These are phyloP conservation scores for Pseudonectria buxi DNA, from an alignment of 2,329 filamentous ascomycete species.

Conservation along the genomic window DNA sequence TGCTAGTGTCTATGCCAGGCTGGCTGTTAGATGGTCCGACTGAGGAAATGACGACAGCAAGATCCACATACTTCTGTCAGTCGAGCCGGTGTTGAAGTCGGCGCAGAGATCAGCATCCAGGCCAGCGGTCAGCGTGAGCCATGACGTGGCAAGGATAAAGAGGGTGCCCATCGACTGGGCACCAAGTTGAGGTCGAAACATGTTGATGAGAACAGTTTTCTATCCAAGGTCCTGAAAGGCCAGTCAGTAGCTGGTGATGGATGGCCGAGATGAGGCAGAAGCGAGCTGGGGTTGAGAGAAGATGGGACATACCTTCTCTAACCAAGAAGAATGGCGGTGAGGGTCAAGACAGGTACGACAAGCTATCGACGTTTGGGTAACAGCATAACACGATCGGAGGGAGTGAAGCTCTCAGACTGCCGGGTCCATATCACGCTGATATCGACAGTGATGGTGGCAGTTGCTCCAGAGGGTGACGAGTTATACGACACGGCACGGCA, in stretches of 20 bases:
- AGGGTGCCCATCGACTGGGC: constrained; percentile 13
- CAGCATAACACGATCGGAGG: constrained; percentile 15
- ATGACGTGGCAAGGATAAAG: constrained; percentile 19
- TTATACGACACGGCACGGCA: too few relatives aligned
- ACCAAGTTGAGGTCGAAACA: constrained; percentile 16
- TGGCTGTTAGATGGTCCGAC: background rate
- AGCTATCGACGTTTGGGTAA: constrained; percentile 17
- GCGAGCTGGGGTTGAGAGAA: constrained; percentile 1
- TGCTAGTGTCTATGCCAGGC: constrained; percentile 39
- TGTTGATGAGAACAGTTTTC: constrained; percentile 9
- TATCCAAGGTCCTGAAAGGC: constrained; percentile 10
- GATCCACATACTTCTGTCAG: constrained; percentile 24
- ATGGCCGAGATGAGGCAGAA: background rate
- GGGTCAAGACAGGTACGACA: constrained; percentile 14
- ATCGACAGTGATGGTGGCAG: background rate
- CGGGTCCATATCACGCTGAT: constrained; percentile 19
- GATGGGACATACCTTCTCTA: constrained; percentile 14
- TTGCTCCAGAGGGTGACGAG: background rate
- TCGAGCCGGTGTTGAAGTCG: constrained; percentile 30
- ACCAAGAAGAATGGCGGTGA: constrained; percentile 8
- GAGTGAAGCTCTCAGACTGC: constrained; percentile 10
- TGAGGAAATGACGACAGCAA: background rate
- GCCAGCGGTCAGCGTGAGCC: constrained; percentile 16
- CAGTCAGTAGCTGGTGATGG: constrained; percentile 5
- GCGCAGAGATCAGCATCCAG: constrained; percentile 29